Evolutionary conservation across 2,329 filamentous ascomycete species (phyloP).

Genomic region (Aureobasidium leucospermi): DNA sequence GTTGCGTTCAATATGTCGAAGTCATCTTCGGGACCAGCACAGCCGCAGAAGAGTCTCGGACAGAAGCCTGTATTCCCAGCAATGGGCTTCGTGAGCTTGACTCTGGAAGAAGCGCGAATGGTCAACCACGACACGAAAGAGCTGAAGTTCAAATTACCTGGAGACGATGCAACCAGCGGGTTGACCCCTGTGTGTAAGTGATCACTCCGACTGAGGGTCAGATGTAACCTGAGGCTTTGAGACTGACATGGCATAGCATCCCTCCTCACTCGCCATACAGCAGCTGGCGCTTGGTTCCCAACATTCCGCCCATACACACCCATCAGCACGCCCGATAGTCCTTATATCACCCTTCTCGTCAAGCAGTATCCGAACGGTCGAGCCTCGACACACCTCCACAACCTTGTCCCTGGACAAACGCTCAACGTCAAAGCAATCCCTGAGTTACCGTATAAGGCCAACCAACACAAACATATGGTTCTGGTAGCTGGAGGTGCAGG

Average conservation of each 20-base stretch:
- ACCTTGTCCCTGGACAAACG: constrained; percentile 53
- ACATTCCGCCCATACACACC: constrained; percentile 62
- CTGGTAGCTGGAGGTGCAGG: constrained; percentile 65
- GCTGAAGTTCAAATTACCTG: constrained; percentile 49
- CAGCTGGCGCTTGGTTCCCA: constrained; percentile 50
- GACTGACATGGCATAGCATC: constrained; percentile 35
- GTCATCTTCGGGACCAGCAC: background rate
- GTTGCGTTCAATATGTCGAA: background rate
- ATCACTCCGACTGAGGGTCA: background rate
- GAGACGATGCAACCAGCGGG: constrained; percentile 41
- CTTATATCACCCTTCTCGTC: constrained; percentile 56
- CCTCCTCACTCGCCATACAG: constrained; percentile 54
- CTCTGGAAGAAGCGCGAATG: constrained; percentile 44
- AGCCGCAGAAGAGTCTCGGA: background rate
- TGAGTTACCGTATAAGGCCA: constrained; percentile 41
- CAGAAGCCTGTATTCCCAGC: constrained; percentile 15
- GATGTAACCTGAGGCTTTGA: no score
- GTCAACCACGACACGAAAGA: constrained; percentile 55
- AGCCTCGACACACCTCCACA: constrained; percentile 59
- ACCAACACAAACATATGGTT: constrained; percentile 42
- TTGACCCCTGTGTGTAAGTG: constrained; percentile 24
- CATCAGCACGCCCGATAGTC: constrained; percentile 50
- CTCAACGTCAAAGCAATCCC: constrained; percentile 53
- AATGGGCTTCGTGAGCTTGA: constrained; percentile 38
- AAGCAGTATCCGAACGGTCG: constrained; percentile 62